Evolutionary conservation across 2,329 filamentous ascomycete genomes (phyloP), one percentile per base, ranked within the genome.

Genomic region (Neonectria ditissima): DNA sequence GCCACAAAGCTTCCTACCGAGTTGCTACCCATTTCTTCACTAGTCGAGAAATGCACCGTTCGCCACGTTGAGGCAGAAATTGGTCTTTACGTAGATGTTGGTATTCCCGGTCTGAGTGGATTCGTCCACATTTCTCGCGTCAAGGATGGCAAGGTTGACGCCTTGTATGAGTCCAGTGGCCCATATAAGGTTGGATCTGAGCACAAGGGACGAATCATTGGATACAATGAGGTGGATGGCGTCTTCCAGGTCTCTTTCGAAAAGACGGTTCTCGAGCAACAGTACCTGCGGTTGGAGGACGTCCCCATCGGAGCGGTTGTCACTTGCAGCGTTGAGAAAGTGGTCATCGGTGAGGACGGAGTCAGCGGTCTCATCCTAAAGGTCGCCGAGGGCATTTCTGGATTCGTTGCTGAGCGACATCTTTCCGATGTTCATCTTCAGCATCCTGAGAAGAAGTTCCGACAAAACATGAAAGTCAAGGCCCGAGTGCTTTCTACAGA

Each of bases 71-170:
- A 97, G 69, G 83, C 89, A 5, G 89, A 90, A 3, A 87, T 95
- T 64, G 97, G 96, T 56, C 83, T 97, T 2, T 97, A 97, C 73
- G 85, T 94, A 8, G 87, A 92, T 69, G 80, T 94, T 41, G 90
- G 89, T 2, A 68, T 80, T 16, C 66, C 78, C 4, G 93, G 89
- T 30, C 83, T 95, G 3, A 83, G 87, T n/a, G 93, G 93, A 10
- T 99, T 97, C 74, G 94, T 97, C 22, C 96, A 99, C 78, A 97
- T 99, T 68, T 99, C 96, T 1, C 89, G 92, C 67, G 87, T 99
- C 65, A 92, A 95, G 63, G 95, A 99, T 76, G 91, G 91, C 69
- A 97, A 96, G 77, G 87, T 97, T 56, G 96, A 98, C 67, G 88
- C 87, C 1, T 83, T 99, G 5, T 92, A 92, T 14, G 88, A 93